Percentiles rank a stretch among this genome's conserved stretches.
phyloP scores from a whole-genome alignment of 306 rosid species.

The Sechiopsis laciniata region DNA sequence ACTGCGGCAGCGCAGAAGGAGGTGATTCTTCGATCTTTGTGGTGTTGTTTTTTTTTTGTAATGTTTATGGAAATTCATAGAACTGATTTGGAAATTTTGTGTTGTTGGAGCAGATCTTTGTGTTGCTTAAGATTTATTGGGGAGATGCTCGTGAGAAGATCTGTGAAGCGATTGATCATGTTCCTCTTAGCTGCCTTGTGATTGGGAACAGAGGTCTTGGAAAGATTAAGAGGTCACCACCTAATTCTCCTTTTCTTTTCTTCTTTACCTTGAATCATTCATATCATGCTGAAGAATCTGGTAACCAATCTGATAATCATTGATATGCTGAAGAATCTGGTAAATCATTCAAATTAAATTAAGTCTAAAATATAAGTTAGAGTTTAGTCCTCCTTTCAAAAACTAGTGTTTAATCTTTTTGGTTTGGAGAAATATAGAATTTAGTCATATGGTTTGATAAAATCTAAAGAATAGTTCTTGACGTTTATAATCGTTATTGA shows the following conservation, averaged over 20 bases:
- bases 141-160: conserved; percentile 70
- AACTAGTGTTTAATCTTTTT: too few relatives aligned
- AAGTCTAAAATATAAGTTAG: too few relatives aligned
- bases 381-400: too few relatives aligned
- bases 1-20: conserved; percentile 43
- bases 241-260: neutral
- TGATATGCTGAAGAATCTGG: too few relatives aligned
- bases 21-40: conserved; percentile 24
- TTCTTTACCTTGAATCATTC: neutral
- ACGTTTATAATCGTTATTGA: too few relatives aligned
- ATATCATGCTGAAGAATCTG: neutral
- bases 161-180: conserved; percentile 48
- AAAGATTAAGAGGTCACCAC: conserved; percentile 43
- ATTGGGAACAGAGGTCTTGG: conserved; percentile 92
- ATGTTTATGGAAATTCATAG: neutral
- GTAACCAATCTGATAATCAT: neutral
- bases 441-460: too few relatives aligned
- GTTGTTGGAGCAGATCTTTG: conserved; percentile 40
- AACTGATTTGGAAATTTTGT: neutral
- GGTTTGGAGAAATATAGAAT: too few relatives aligned
- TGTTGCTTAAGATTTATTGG: conserved; percentile 61
- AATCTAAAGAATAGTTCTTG: too few relatives aligned
- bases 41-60: neutral
- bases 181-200: conserved; percentile 47
- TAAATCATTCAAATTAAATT: too few relatives aligned